Conservation (phyloP, 75 land plant species). For the Picea glauca region DNA sequence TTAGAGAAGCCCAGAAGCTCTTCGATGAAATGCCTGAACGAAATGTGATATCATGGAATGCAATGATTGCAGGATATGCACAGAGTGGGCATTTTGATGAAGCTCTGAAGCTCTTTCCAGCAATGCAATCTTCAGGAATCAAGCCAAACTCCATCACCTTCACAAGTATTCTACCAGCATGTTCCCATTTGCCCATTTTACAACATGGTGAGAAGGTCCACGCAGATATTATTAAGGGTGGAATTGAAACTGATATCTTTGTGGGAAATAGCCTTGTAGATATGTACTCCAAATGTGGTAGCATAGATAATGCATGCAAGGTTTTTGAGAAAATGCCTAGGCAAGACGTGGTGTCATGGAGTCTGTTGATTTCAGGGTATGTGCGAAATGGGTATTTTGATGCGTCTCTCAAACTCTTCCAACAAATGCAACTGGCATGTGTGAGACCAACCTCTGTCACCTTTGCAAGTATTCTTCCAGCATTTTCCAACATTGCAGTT, state of each 20-base stretch:
- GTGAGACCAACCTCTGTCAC: not conserved
- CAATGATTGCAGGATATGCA: conserved; percentile 24
- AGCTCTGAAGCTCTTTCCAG: conserved; percentile 3
- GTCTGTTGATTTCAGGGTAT: conserved; percentile 32
- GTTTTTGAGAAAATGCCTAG: not conserved
- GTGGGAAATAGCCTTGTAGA: not conserved
- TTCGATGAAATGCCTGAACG: conserved; percentile 16
- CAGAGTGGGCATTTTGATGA: conserved; percentile 6
- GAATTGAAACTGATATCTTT: not conserved
- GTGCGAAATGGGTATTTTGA: conserved; percentile 20
- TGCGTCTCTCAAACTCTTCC: conserved; percentile 23
- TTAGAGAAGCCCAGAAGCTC: conserved; percentile 8
- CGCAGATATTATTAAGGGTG: too few species aligned
- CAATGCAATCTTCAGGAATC: conserved; percentile 11
- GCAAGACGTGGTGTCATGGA: conserved; percentile 37
- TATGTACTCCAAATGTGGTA: conserved; percentile 2
- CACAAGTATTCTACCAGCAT: conserved; percentile 3
- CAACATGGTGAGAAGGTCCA: too few species aligned
- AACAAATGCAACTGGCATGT: conserved; percentile 15
- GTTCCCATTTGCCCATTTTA: not conserved
- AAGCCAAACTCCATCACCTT: conserved; percentile 10
- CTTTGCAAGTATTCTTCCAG: conserved; percentile 5
- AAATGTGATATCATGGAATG: conserved; percentile 17
- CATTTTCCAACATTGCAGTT: conserved; percentile 4
- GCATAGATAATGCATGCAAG: not conserved